phyloP scores from a whole-genome alignment of 2,329 filamentous ascomycete genomes.

The Verruconis gallopava region DNA sequence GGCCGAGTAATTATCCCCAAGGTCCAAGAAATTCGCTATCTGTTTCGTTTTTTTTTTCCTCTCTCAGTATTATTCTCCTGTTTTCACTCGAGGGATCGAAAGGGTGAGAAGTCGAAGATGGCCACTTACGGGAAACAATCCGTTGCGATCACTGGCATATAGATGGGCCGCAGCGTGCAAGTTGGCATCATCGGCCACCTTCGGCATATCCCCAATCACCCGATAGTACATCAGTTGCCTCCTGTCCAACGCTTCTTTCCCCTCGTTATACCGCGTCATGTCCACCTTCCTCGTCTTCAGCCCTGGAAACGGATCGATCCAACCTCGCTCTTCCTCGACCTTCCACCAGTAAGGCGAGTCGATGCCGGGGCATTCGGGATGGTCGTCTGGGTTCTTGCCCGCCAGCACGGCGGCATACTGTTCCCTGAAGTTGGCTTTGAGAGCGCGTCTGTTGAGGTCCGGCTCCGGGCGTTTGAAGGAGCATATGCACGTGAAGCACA shows the following conservation, averaged over 20 bases:
- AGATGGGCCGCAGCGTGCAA: conserved; percentile 45
- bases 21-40: conserved; percentile 13
- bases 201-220: conserved; percentile 25
- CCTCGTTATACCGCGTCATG: conserved; percentile 36
- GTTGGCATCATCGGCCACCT: conserved; percentile 26
- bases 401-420: conserved; percentile 22
- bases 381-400: conserved; percentile 18
- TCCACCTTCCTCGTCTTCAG: conserved; percentile 39
- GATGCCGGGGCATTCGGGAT: conserved; percentile 22
- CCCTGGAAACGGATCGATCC: conserved; percentile 21
- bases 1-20: conserved; percentile 16
- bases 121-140: conserved; percentile 8
- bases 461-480: conserved; percentile 38
- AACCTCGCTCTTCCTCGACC: conserved; percentile 4
- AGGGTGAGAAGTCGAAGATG: background rate
- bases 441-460: conserved; percentile 22
- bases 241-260: conserved; percentile 23
- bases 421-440: conserved; percentile 21
- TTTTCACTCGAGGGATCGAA: too few species aligned
- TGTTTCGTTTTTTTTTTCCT: background rate
- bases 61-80: too few species aligned
- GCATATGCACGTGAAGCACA: conserved; percentile 39
- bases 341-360: conserved; percentile 19
- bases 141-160: conserved; percentile 43
- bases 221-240: conserved; percentile 34